Evolutionary conservation across 2,329 filamentous ascomycete genomes (phyloP).

Genomic region (Pseudopyricularia javanii): DNA sequence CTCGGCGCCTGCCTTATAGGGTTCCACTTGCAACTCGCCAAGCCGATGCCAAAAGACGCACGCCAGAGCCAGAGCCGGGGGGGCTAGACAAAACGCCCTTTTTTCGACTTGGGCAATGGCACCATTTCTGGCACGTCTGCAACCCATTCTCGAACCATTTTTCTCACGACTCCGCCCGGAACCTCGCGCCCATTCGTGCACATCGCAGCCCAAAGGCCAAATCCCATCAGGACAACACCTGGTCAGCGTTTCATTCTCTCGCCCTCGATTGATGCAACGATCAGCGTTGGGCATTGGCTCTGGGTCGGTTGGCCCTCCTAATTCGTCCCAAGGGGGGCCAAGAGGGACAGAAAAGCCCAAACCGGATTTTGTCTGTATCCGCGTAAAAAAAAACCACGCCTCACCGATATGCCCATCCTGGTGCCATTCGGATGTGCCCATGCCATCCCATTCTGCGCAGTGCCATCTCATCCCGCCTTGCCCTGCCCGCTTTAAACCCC

Average conservation of each 20-base stretch:
- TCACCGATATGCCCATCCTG: slow-evolving; percentile 5
- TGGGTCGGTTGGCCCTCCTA: too few relatives aligned
- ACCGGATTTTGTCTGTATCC: too few relatives aligned
- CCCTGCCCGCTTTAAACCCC: slow-evolving; percentile 5
- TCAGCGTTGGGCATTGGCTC: too few relatives aligned
- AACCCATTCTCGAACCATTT: slow-evolving; percentile 17
- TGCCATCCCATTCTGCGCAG: background rate
- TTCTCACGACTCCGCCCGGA: slow-evolving; percentile 12
- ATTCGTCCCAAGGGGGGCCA: too few relatives aligned
- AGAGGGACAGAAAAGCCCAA: too few relatives aligned
- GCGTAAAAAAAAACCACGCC: background rate
- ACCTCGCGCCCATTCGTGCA: background rate
- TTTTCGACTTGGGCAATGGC: slow-evolving; percentile 14
- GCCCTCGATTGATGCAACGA: too few relatives aligned
- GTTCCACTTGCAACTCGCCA: background rate
- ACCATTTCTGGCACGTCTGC: slow-evolving; percentile 14
- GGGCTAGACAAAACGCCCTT: background rate
- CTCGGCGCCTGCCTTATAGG: too few relatives aligned
- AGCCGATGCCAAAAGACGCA: background rate
- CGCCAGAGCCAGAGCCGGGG: background rate
- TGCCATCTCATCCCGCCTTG: slow-evolving; percentile 3
- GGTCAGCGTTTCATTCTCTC: too few relatives aligned
- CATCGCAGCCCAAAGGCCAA: too few relatives aligned
- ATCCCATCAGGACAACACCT: too few relatives aligned
- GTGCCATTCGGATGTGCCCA: slow-evolving; percentile 8